Evolutionary conservation across 2,329 filamentous ascomycete genomes (phyloP), one percentile per base, ranked within the genome.

Genomic region (Nannizziopsis barbatae): DNA sequence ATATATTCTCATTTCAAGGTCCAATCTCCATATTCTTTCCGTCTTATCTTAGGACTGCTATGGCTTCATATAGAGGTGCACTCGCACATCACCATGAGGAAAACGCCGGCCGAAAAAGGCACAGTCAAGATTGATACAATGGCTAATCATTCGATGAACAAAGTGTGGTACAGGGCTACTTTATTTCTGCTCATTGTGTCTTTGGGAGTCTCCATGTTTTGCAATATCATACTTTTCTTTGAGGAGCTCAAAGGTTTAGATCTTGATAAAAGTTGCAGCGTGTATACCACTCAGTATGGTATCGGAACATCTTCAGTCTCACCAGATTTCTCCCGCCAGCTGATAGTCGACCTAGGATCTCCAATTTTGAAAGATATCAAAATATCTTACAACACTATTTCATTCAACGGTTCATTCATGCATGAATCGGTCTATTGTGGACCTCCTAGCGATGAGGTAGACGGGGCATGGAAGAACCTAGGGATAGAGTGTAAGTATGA

Each of bases 321-420:
- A 10, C 4, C 12, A 12, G 7, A 45, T 33, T n/a, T 12, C 9
- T 9, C 33, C 9, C n/a, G 27, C n/a, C 35, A 15, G 42, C 32
- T 37, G 11, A 9, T 9, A n/a, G 37, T 27, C 14, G 10, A 46
- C 17, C n/a, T 35, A 48, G 45, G 8, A 17, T 49, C 67, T 9
- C 66, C 67, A 0, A 40, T 70, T 0, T 49, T 65, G 32, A 62
- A 65, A 18, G 66, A 73, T 7, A 59, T 74, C 5, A 57, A 64
- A 18, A 62, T 73, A 3, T 57, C 59, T 9, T 75, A 71, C 57
- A 59, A 64, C 9, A 57, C 57, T 0, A 58, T 69, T 44, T 54
- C 54, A 1, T 81, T 79, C 60, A 77, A 81, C 52, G 77, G 77
- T 0, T 73, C 73, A 0, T 75, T 81, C 15, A 55, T 79, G 47